Base-by-base conservation (phyloP, 164 flowering plant species). In the Pachysandra terminalis region DNA sequence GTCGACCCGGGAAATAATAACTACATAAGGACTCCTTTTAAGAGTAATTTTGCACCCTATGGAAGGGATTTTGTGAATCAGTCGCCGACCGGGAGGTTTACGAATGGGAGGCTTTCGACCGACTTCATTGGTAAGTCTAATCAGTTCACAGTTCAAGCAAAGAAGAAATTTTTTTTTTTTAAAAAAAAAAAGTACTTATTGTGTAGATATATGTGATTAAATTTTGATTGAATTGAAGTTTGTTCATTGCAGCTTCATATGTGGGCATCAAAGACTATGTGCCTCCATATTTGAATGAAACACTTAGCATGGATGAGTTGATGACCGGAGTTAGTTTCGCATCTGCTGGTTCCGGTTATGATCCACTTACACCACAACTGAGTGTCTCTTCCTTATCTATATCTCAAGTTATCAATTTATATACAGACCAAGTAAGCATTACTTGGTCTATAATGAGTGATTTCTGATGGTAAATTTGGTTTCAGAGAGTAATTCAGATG, bases 271-370 rank as follows among this genome's bases (percentile, higher is more conserved):
- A 88, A 69, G 86, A 83, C 0, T 62, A 48, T 19, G 72, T 90
- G 55, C 98, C 96, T 0, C 81, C 98, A 0, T 90, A 89, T 72
- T 74, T 89, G 71, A 91, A 93, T 62, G 84, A 81, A 5, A 74
- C 56, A 0, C 81, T 89, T 6, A 81, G 80, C 75, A 61, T 66
- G 9, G 74, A 79, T 4, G 98, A 93, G 59, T 73, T 90, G 2
- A 70, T 78, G 71, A 86, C 85, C 0, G 96, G 98, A 51, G 95
- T 87, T 21, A 87, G 93, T 63, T 90, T 93, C 57, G 96, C 98
- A 23, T 93, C 96, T 0, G 98, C 88, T 8, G 89, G 82, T 16
- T 65, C 90, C 9, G 98, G 98, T 21, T 86, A 64, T 52, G 96
- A 92, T 63, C 81, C 84, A 14, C 71, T 78, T 17, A 77, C 81